A percentile compares a stretch with the other conserved stretches of the same genome.
Evolutionary conservation across 164 flowering plant species (phyloP).

Genomic region (Taxillus chinensis): DNA sequence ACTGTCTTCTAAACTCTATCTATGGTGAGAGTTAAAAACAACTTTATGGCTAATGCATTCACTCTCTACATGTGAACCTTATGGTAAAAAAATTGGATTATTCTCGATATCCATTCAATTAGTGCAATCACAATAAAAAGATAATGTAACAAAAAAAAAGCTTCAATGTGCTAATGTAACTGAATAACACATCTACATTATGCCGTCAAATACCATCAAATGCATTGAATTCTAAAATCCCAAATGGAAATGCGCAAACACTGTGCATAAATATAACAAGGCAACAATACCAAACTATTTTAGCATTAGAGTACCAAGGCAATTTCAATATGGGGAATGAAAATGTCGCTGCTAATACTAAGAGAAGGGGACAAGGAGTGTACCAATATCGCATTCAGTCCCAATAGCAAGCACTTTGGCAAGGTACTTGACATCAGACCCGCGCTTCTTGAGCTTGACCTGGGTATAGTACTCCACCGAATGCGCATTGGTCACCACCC

Average conservation of each 20-base stretch:
- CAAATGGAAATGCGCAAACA: too few relatives aligned
- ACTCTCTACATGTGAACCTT: neutral
- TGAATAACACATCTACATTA: too few relatives aligned
- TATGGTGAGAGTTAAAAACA: too few relatives aligned
- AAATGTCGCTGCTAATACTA: neutral
- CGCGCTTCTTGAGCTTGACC: conserved; percentile 95
- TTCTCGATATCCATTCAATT: neutral
- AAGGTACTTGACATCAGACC: conserved; percentile 85
- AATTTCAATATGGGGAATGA: neutral
- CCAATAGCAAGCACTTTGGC: conserved; percentile 94
- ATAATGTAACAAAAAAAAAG: neutral
- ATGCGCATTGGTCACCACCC: conserved; percentile 95
- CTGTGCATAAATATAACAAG: too few relatives aligned
- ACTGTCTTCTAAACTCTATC: too few relatives aligned
- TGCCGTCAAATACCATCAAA: too few relatives aligned
- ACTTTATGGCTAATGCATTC: too few relatives aligned
- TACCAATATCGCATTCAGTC: conserved; percentile 95
- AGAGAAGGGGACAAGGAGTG: neutral
- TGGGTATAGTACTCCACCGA: conserved; percentile 96
- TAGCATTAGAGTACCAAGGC: neutral
- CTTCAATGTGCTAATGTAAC: too few relatives aligned
- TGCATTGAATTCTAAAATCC: too few relatives aligned
- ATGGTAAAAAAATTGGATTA: neutral
- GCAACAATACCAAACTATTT: too few relatives aligned
- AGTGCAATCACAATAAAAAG: neutral